These are phyloP conservation scores for Podospora anserina DNA, from an alignment of 495 filamentous ascomycete genomes.

Conservation along the genomic window DNA sequence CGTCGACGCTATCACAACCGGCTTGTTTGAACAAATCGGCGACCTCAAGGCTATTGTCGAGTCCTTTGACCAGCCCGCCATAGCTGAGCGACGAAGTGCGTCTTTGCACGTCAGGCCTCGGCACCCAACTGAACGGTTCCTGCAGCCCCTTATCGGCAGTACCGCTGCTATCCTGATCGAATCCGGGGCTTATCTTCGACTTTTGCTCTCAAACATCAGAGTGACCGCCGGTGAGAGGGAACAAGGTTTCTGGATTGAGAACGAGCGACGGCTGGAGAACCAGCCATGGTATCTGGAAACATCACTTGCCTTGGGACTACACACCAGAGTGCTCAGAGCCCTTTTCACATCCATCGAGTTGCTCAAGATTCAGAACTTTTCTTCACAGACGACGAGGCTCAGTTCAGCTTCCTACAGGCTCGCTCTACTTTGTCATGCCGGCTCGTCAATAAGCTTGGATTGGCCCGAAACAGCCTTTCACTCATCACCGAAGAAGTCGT, in stretches of 20 bases:
- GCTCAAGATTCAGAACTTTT: not conserved
- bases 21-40: conserved; percentile 9
- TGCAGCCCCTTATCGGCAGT: not conserved
- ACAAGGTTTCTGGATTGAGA: not conserved
- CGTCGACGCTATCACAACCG: not conserved
- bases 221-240: not conserved
- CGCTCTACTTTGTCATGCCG: not conserved
- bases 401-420: not conserved
- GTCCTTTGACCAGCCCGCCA: conserved; percentile 6
- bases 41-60: conserved; percentile 2
- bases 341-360: not conserved
- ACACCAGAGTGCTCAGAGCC: not conserved
- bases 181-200: not conserved
- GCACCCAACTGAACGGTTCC: not conserved
- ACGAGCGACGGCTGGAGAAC: not conserved
- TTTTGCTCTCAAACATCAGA: not conserved
- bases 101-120: conserved; percentile 1
- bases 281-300: conserved; percentile 7
- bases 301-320: conserved; percentile 1
- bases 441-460: not conserved
- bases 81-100: not conserved
- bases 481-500: not conserved
- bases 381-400: not conserved
- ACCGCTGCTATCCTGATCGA: not conserved
- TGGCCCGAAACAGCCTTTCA: not conserved